Percentiles rank a stretch among this genome's conserved stretches.
Conservation (phyloP, 345 rosid species). For the Capsella bursapastoris region DNA sequence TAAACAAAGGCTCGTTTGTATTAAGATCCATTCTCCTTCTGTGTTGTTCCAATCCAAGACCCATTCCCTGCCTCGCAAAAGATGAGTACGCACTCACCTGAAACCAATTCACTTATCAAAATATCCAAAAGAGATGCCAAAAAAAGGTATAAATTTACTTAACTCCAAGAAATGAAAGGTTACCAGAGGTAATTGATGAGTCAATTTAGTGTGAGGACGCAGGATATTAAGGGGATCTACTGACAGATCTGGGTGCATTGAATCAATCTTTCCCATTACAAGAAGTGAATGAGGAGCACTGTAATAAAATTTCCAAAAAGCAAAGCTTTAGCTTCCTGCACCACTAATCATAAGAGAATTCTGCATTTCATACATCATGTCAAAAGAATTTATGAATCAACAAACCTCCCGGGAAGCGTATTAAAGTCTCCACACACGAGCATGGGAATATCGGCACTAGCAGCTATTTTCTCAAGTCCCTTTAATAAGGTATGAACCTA, state of each 20-base stretch:
- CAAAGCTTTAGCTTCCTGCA: slow-evolving; percentile 22
- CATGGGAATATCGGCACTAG: slow-evolving; percentile 97
- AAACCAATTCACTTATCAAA: slow-evolving; percentile 23
- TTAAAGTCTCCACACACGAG: slow-evolving; percentile 97
- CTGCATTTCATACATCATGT: slow-evolving; percentile 20
- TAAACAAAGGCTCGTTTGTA: slow-evolving; percentile 94
- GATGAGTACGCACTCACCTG: slow-evolving; percentile 99
- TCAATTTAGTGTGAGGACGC: slow-evolving; percentile 82
- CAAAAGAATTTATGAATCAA: slow-evolving; percentile 32
- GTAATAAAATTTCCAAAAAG: slow-evolving; percentile 44
- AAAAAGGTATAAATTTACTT: neutral
- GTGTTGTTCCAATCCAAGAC: slow-evolving; percentile 74
- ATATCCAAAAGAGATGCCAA: neutral
- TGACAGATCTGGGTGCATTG: slow-evolving; percentile 70
- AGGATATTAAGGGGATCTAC: slow-evolving; percentile 87
- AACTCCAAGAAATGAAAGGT: neutral
- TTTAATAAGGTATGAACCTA: slow-evolving; percentile 95
- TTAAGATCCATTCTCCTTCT: slow-evolving; percentile 83
- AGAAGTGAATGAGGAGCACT: slow-evolving; percentile 98
- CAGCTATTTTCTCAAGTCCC: slow-evolving; percentile 97
- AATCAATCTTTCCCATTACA: slow-evolving; percentile 92
- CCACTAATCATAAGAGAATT: neutral
- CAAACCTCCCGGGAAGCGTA: slow-evolving; percentile 93
- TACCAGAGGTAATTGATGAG: slow-evolving; percentile 96
- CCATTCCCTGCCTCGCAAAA: slow-evolving; percentile 65